A percentile compares a stretch with the other conserved stretches of the same genome.
Evolutionary conservation across 78 protist genomes (phyloP).

Genomic region (Chrysochromulina tobinii): DNA sequence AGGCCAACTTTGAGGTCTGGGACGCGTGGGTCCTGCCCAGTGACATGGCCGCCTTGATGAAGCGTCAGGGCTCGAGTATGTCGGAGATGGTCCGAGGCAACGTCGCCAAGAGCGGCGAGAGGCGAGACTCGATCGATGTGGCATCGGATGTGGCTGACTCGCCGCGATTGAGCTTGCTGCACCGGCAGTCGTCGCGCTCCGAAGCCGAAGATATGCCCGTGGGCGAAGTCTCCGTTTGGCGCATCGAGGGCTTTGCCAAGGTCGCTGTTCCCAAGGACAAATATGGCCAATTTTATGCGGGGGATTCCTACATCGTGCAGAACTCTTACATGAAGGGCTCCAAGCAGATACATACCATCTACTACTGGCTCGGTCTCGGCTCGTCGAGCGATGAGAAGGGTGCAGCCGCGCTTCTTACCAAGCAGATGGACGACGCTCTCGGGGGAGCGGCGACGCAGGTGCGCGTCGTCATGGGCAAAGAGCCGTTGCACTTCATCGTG

Average conservation of each 20-base stretch:
- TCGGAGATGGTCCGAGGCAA: neutral
- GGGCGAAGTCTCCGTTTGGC: slow-evolving; percentile 4
- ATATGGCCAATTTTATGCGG: slow-evolving; percentile 55
- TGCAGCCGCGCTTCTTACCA: slow-evolving; percentile 58
- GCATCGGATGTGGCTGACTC: too few relatives aligned
- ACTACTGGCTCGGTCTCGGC: slow-evolving; percentile 55
- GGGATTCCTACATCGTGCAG: slow-evolving; percentile 66
- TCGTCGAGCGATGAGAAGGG: slow-evolving; percentile 42
- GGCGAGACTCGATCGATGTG: too few relatives aligned
- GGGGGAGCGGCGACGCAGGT: slow-evolving; percentile 52
- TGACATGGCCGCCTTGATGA: neutral
- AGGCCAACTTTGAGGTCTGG: slow-evolving; percentile 45
- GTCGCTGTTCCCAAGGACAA: neutral
- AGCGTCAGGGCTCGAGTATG: neutral
- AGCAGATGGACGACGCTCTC: slow-evolving; percentile 43
- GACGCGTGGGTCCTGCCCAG: neutral
- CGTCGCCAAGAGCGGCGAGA: neutral
- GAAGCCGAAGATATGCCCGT: too few relatives aligned
- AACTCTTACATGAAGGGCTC: slow-evolving; percentile 31
- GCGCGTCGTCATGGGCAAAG: slow-evolving; percentile 58
- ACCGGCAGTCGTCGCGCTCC: too few relatives aligned
- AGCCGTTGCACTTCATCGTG: slow-evolving; percentile 55
- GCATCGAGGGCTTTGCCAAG: slow-evolving; percentile 30
- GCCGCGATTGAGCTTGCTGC: too few relatives aligned
- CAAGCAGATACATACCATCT: slow-evolving; percentile 3